Evolutionary conservation across 1,284 basidiomycete species (phyloP).

Genomic region (Cryptococcus sp.): DNA sequence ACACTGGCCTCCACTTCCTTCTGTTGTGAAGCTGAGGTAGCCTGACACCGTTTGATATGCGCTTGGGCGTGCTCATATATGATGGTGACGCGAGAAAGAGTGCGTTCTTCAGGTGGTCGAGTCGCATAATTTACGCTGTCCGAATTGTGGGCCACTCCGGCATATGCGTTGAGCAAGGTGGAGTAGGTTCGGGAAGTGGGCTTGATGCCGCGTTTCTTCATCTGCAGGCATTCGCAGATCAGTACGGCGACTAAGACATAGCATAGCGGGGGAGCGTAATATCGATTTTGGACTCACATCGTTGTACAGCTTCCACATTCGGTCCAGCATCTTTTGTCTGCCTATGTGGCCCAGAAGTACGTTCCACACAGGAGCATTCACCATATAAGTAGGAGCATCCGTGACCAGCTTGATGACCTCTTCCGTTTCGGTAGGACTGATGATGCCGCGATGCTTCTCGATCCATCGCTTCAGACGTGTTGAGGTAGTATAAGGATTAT

Average conservation of each 20-base stretch:
- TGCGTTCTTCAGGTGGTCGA: conserved; percentile 23
- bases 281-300: conserved; percentile 29
- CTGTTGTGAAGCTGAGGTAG: not conserved
- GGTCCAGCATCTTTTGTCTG: conserved; percentile 34
- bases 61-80: conserved; percentile 45
- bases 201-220: conserved; percentile 50
- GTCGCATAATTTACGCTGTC: conserved; percentile 11
- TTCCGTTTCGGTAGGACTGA: conserved; percentile 26
- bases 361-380: conserved; percentile 49
- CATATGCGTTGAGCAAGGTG: conserved; percentile 47
- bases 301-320: conserved; percentile 47
- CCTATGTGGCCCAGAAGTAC: conserved; percentile 41
- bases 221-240: conserved; percentile 25
- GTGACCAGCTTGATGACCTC: conserved; percentile 32
- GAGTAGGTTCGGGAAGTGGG: conserved; percentile 48
- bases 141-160: conserved; percentile 27
- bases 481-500: conserved; percentile 21
- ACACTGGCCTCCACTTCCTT: not conserved
- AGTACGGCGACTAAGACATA: not conserved
- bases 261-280: not conserved
- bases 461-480: conserved; percentile 27
- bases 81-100: conserved; percentile 38
- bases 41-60: conserved; percentile 21
- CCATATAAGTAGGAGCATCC: conserved; percentile 22
- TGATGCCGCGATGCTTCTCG: conserved; percentile 18